Evolutionary conservation across 352 stramenopile species (phyloP).

Genomic region (Phytophthora palmivora): DNA sequence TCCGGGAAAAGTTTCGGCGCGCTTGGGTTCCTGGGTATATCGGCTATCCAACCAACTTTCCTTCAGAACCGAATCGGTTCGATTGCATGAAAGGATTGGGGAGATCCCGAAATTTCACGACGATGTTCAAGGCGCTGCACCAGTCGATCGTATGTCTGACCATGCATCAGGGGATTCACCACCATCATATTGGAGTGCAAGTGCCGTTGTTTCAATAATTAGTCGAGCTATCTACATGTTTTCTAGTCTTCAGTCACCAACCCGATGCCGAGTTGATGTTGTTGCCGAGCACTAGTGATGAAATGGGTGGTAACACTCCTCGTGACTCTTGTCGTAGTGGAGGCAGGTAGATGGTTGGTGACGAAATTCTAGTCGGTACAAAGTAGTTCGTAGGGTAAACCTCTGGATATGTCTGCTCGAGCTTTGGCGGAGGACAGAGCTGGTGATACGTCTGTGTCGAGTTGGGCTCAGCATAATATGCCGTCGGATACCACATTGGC

Average conservation of each 20-base stretch:
- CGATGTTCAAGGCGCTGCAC: slow-evolving; percentile 15
- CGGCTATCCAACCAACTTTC: slow-evolving; percentile 20
- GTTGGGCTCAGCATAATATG: slow-evolving; percentile 14
- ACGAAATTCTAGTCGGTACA: neutral
- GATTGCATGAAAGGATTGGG: slow-evolving; percentile 14
- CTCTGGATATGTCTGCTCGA: slow-evolving; percentile 12
- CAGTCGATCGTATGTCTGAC: neutral
- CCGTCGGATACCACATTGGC: slow-evolving; percentile 11
- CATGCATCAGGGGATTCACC: slow-evolving; percentile 1
- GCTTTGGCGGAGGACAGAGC: slow-evolving; percentile 18
- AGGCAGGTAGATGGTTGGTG: slow-evolving; percentile 34
- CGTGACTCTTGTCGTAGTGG: slow-evolving; percentile 44
- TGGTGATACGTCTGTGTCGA: slow-evolving; percentile 31
- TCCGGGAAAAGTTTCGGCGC: slow-evolving; percentile 16
- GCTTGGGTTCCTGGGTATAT: slow-evolving; percentile 10
- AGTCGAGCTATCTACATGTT: slow-evolving; percentile 27
- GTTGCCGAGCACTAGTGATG: slow-evolving; percentile 44
- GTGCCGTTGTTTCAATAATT: slow-evolving; percentile 29
- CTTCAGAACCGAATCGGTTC: neutral
- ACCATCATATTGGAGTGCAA: slow-evolving; percentile 9
- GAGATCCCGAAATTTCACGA: slow-evolving; percentile 16
- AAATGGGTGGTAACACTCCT: slow-evolving; percentile 58
- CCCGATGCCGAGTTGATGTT: slow-evolving; percentile 18
- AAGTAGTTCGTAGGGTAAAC: slow-evolving; percentile 18
- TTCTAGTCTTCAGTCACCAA: slow-evolving; percentile 18